A percentile compares a stretch with the other conserved stretches of the same genome.
These are phyloP conservation scores for Diophrys appendiculata DNA, from an alignment of 73 alveolate species.

Conservation along the genomic window DNA sequence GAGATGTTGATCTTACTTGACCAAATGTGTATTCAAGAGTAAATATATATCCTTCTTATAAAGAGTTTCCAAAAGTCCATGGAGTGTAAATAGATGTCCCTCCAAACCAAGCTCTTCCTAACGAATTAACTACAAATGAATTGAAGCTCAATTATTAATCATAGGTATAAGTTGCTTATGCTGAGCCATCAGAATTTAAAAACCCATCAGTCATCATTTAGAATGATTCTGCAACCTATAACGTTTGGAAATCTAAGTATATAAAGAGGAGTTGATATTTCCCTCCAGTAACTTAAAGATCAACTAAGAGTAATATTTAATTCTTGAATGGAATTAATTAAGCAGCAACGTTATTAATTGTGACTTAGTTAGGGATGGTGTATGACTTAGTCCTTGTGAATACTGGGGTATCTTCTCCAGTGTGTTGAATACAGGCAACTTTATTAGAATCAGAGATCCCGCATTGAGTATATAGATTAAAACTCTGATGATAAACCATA, in stretches of 20 bases:
- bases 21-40: not conserved
- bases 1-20: too few species aligned
- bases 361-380: too few species aligned
- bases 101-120: not conserved
- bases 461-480: too few species aligned
- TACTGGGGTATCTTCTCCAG: too few species aligned
- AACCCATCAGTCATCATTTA: not conserved
- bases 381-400: too few species aligned
- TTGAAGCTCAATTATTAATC: not conserved
- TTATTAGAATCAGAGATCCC: too few species aligned
- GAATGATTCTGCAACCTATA: not conserved
- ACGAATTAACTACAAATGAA: not conserved
- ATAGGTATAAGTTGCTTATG: not conserved
- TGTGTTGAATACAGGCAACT: too few species aligned
- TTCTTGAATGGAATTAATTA: not conserved
- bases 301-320: not conserved
- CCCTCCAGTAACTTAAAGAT: not conserved
- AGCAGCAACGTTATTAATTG: too few species aligned
- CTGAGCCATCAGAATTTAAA: not conserved
- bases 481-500: too few species aligned
- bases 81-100: not conserved
- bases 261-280: too few species aligned
- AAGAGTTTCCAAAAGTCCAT: not conserved
- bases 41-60: not conserved
- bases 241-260: not conserved